These are phyloP conservation scores for Fusarium sp. DNA, from an alignment of 2,329 filamentous ascomycete genomes.

Conservation along the genomic window DNA sequence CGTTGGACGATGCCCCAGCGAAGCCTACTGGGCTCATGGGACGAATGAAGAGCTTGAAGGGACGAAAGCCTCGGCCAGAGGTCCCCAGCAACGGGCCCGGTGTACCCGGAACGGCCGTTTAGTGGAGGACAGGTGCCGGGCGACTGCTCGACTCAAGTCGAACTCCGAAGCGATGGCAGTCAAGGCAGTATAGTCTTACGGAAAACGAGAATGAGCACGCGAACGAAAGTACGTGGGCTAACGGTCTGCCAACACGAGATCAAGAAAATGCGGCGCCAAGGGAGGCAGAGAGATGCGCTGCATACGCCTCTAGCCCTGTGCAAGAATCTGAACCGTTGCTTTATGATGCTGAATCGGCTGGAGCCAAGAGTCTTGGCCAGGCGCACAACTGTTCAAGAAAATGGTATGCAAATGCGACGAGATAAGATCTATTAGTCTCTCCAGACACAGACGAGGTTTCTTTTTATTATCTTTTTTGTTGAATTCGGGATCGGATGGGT, in stretches of 20 bases:
- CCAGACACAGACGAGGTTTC: conserved; percentile 11
- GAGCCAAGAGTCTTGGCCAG: conserved; percentile 14
- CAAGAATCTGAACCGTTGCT: conserved; percentile 38
- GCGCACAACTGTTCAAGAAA: conserved; percentile 13
- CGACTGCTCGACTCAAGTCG: conserved; percentile 37
- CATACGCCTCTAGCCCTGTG: conserved; percentile 6
- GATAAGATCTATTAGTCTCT: conserved; percentile 24
- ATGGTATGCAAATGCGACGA: conserved; percentile 29
- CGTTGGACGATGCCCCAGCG: conserved; percentile 56
- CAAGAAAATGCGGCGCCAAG: conserved; percentile 43
- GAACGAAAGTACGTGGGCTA: conserved; percentile 16
- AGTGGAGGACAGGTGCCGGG: conserved; percentile 47
- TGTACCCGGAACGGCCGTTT: conserved; percentile 58
- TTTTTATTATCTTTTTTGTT: conserved; percentile 32
- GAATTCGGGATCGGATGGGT: conserved; percentile 14
- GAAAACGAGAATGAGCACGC: conserved; percentile 16
- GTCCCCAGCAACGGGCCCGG: conserved; percentile 53
- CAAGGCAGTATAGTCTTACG: conserved; percentile 10
- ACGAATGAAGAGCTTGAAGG: conserved; percentile 86
- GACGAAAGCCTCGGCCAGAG: conserved; percentile 60
- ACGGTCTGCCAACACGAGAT: conserved; percentile 19
- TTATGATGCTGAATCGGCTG: conserved; percentile 22
- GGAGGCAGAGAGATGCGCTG: conserved; percentile 22
- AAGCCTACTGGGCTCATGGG: conserved; percentile 75
- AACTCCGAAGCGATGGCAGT: conserved; percentile 34